A percentile compares a stretch with the other conserved stretches of the same genome.
These are phyloP conservation scores for Trichoderma gracile DNA, from an alignment of 2,329 filamentous ascomycete species.

Conservation along the genomic window DNA sequence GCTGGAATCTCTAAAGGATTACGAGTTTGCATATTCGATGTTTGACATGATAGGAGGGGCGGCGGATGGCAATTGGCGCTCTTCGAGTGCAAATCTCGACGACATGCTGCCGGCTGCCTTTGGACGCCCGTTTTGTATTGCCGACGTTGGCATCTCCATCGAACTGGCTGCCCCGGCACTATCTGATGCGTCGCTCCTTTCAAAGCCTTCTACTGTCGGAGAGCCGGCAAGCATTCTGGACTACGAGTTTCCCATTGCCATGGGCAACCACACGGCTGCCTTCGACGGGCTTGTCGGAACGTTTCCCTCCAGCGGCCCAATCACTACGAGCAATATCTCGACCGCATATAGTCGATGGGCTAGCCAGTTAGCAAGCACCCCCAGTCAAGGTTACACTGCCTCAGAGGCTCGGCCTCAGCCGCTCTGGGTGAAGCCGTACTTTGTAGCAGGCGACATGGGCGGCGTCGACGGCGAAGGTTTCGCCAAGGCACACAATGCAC, in stretches of 20 bases:
- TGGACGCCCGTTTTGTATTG: background rate
- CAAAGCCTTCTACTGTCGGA: too few species aligned
- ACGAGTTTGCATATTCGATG: background rate
- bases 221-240: background rate
- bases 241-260: background rate
- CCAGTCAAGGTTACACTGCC: background rate
- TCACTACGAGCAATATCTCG: background rate
- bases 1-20: background rate
- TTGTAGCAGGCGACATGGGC: background rate
- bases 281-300: background rate
- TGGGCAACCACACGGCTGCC: background rate
- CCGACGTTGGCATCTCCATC: background rate
- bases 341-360: background rate
- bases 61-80: background rate
- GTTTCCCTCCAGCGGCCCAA: background rate
- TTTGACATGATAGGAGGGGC: background rate
- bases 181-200: background rate
- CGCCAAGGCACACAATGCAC: background rate
- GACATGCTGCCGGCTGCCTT: background rate
- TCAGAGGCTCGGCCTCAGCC: background rate
- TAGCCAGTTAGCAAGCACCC: background rate
- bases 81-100: background rate
- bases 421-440: background rate
- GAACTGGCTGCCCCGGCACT: background rate
- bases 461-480: background rate